Base-by-base conservation (phyloP, 176 grass and related monocot species). In the Musa itinerans region DNA sequence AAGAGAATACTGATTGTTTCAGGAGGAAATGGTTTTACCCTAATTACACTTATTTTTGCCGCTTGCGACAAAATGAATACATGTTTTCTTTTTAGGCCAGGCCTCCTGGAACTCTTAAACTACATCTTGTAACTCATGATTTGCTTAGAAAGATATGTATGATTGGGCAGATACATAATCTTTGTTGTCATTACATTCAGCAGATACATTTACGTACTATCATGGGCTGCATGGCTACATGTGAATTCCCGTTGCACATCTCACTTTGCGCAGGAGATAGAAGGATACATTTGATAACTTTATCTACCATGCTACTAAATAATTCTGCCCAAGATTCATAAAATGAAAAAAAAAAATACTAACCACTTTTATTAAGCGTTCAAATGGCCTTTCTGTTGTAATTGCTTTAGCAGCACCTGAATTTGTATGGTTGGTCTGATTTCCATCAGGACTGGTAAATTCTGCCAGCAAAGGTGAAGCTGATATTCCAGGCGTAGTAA, bases 401-500 rank as follows among this genome's bases (percentile, higher is more conserved):
- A 67, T 80, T 85, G 88, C 53, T 86, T 89, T 96, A 69, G 52
- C 57, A 82, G 71, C 79, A 89, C 67, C 74, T 73, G 87, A 83
- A 83, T 78, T 86, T 80, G 85, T 78, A 77, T 87, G n/a, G 53
- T 81, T 94, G 65, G 76, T 79, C 69, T 92, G 90, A 78, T 78
- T 87, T 80, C 80, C 90, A 85, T 94, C 95, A 68, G 85, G 82
- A 80, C 76, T 83, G 19, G 84, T 77, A 79, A 89, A 99, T 86
- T 99, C 95, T 78, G 90, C 88, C 48, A 99, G 76, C 71, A 99
- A 92, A 24, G 95, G 95, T 2, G 95, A 99, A 15, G 91, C 84
- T 43, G 95, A 99, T 80, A 99, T 94, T 55, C 91, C 95, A 64
- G 95, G 90, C 77, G 93, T 96, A 82, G 84, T 89, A 63, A 96